Evolutionary conservation across 345 rosid genomes (phyloP), one percentile per base, ranked within the genome.

Genomic region (Cardamine chenopodiifolia): DNA sequence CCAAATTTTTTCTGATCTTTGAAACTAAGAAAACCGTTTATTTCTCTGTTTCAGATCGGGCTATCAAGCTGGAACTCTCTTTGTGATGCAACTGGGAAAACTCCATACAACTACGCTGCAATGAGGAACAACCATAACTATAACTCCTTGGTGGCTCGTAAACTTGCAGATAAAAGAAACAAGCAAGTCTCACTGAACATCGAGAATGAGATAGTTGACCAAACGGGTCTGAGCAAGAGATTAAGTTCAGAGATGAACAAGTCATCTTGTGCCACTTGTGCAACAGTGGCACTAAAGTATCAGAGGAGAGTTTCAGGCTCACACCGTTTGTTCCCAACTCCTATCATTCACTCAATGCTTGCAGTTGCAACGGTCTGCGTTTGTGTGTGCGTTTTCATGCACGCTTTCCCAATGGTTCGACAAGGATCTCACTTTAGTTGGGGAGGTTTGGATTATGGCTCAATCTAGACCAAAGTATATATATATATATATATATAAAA

Each of bases 311-410:
- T 77, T 37, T 79, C 78, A 2, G 83, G 87, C 19, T 73, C 91
- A 17, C 86, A 56, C 8, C 89, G 93, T 37, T 72, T 92, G 75
- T 91, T 90, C 82, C 90, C 86, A 63, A 89, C 87, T 37, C 93
- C 98, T 7, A 86, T 83, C 44, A 70, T 89, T 71, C 91, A 90
- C 77, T 89, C 97, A 11, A 84, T 93, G 93, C 93, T 93, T 18
- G 86, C 93, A 70, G 79, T 90, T 75, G 98, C 95, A 2, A 91
- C 97, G 4, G 97, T 93, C 39, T 92, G 98, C 53, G 97, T 90
- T 70, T 92, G 98, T 80, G 98, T 92, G 53, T 92, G 98, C 78
- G 78, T 92, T 45, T 89, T 89, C 82, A 53, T 87, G 81, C 88
- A 95, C 23, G 91, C 91, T 19, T 78, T 82, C 25, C 96, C 96